Evolutionary conservation across 495 filamentous ascomycete genomes (phyloP), one percentile per base, ranked within the genome.

Genomic region (Platismatia glauca): DNA sequence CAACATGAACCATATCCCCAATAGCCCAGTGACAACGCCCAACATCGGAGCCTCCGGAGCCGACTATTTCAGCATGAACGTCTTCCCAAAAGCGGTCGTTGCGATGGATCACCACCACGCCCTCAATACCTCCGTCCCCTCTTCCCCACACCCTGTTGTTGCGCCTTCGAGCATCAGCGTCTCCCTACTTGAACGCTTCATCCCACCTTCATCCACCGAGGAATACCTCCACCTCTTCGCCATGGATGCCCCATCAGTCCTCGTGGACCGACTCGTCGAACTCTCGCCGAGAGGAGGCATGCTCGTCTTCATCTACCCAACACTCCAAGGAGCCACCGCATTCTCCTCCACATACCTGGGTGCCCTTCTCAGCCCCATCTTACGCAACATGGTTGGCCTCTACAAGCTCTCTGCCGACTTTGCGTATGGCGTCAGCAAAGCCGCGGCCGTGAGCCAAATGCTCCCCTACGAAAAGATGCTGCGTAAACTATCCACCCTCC

Each of bases 271-370:
- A 15, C 71, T 90, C 41, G 73, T 76, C 55, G 87, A 90, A 67
- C 77, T 90, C 0, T 83, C 84, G 0, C 78, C 81, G 0, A 65
- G 83, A 31, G 77, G 80, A 37, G 86, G 87, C 56, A 78, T 75
- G 29, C 71, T 89, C 13, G 68, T 89, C 24, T 87, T 90, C 72
- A 81, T 89, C 41, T 89, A 90, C 66, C 87, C 87, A 0, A 89
- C 87, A 46, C 77, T 77, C 64, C 73, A 76, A 16, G 87, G 87
- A 38, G 87, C 78, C 4, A 76, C 72, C 15, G 84, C 84, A 1
- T 90, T 90, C 73, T 80, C 83, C 64, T 77, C 76, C 7, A 77
- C 83, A 41, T 89, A 88, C 67, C 75, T 90, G 11, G 84, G 81
- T 2, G 86, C 86, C 7, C 78, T 90, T 29, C 74, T 89, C 8